Base-by-base conservation (phyloP, 352 stramenopile genomes). In the Phytophthora pisi region DNA sequence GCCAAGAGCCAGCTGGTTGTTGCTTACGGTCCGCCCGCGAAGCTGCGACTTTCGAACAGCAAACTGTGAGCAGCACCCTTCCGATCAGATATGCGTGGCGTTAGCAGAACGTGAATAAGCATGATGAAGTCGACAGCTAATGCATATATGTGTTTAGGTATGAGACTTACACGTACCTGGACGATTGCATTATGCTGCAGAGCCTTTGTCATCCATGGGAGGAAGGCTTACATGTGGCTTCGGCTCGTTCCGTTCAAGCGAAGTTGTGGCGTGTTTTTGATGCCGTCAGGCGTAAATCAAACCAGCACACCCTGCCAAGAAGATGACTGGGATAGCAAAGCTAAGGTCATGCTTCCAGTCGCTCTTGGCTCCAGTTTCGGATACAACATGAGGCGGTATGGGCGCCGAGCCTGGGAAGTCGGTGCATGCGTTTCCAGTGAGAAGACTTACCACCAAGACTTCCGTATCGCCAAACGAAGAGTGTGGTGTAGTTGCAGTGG, bases 271-370 rank as follows among this genome's bases (percentile, higher is more conserved):
- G 38, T 46, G 16, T 20, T 20, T n/a, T n/a, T 46, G 38, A 7
- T 20, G 38, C 16, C 38, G 38, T 46, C 16, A 3, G 23, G n/a
- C 13, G 38, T 46, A n/a, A 46, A 46, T 2, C n/a, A 79, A 57
- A 1, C 61, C 15, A n/a, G 42, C 53, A 57, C 74, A 80, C 0
- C 76, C 77, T 2, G 76, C 45, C 20, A 89, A 26, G 57, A 89
- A 88, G 4, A 74, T 61, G 31, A 38, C 77, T 31, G 84, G 24
- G 9, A 84, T 64, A 34, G 78, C 57, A 2, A 88, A 49, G 0
- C 43, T 64, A 16, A 64, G 58, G 36, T 40, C 34, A 20, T 58
- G 15, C 20, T 61, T 16, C 56, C 51, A 54, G 59, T 52, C 30
- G 36, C 38, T 45, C 38, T 18, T 45, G 15, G 13, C 5, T 18